phyloP scores from a whole-genome alignment of 1,284 basidiomycete species.

The Coriolopsis trogii region DNA sequence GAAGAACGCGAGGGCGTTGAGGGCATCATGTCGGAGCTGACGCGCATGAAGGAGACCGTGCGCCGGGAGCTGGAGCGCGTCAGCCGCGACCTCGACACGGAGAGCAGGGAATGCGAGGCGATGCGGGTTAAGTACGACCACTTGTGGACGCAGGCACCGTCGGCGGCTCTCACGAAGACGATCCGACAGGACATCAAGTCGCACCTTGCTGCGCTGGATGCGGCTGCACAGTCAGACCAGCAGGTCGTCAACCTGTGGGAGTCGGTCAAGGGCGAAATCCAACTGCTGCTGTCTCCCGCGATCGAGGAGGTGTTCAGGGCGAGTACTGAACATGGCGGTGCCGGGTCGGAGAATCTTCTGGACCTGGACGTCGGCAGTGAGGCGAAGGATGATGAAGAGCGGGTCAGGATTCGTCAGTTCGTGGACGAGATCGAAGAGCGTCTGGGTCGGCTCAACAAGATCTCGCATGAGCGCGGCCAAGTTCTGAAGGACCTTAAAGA shows the following conservation, averaged over 20 bases:
- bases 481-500: constrained; percentile 94
- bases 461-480: constrained; percentile 83
- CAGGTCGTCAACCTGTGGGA: constrained; percentile 82
- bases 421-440: constrained; percentile 81
- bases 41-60: constrained; percentile 63
- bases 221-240: constrained; percentile 79
- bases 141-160: constrained; percentile 89
- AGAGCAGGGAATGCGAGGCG: constrained; percentile 82
- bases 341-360: constrained; percentile 56
- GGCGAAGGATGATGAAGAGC: constrained; percentile 68
- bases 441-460: constrained; percentile 77
- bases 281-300: constrained; percentile 63
- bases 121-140: constrained; percentile 88
- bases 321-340: constrained; percentile 49
- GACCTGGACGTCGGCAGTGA: constrained; percentile 73
- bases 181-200: constrained; percentile 82
- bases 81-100: constrained; percentile 70
- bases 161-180: constrained; percentile 70
- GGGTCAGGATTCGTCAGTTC: constrained; percentile 65
- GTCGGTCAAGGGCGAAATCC: constrained; percentile 69
- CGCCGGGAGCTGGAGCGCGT: constrained; percentile 63
- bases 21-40: constrained; percentile 63
- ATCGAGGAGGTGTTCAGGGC: constrained; percentile 77
- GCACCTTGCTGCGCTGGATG: constrained; percentile 75
- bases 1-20: constrained; percentile 72